Percentiles rank a stretch among this genome's conserved stretches.
Conservation (phyloP, 176 grass and related monocot species). For the Alloteropsis semialata region DNA sequence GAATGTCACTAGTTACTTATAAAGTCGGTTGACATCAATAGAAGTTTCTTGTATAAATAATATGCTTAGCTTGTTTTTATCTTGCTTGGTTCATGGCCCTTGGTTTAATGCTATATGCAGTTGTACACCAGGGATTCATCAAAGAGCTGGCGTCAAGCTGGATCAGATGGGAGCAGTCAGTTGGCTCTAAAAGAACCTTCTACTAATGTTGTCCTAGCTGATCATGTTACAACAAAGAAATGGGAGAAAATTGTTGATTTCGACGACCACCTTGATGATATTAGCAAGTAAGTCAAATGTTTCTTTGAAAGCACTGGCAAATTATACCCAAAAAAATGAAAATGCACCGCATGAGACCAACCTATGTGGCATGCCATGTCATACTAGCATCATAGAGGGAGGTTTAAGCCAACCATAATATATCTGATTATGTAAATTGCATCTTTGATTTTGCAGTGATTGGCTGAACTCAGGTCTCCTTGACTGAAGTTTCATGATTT, state of each 20-base stretch:
- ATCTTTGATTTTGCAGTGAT: constrained; percentile 60
- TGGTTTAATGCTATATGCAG: constrained; percentile 36
- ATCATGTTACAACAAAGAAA: constrained; percentile 82
- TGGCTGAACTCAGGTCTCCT: constrained; percentile 81
- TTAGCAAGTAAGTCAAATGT: constrained; percentile 84
- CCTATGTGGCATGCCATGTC: background rate
- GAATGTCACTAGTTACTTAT: background rate
- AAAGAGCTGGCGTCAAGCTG: constrained; percentile 82
- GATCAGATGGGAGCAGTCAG: constrained; percentile 73
- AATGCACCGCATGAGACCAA: background rate
- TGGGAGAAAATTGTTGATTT: constrained; percentile 91
- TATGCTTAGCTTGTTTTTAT: background rate
- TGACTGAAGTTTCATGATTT: constrained; percentile 49
- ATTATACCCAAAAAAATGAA: background rate
- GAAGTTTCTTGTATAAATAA: background rate
- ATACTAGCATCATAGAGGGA: background rate
- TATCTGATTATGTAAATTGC: background rate
- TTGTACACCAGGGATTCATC: constrained; percentile 97
- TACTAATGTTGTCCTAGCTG: constrained; percentile 69
- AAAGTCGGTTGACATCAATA: background rate
- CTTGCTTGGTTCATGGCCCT: constrained; percentile 4
- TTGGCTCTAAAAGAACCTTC: constrained; percentile 84
- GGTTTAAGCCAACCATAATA: background rate
- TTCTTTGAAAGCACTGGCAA: background rate
- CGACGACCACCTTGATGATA: constrained; percentile 96